phyloP scores from a whole-genome alignment of 768 basidiomycete genomes.

The Termitomyces sp. region DNA sequence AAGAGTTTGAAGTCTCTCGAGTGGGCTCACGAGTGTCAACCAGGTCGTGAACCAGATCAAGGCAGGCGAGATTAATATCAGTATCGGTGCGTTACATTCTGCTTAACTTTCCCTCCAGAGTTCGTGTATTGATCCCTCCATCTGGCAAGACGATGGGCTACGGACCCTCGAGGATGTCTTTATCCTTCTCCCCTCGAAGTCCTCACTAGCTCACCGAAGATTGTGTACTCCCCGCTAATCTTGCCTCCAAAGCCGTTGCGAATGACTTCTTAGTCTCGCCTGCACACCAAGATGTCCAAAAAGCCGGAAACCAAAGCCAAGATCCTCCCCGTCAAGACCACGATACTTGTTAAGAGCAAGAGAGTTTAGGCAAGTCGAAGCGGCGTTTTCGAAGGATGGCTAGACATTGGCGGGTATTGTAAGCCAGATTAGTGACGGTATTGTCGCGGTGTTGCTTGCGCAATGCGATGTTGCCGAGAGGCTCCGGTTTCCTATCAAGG shows the following conservation, averaged over 20 bases:
- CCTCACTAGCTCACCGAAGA: slow-evolving; percentile 65
- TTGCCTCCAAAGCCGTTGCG: slow-evolving; percentile 94
- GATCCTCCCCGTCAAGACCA: slow-evolving; percentile 75
- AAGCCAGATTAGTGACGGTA: slow-evolving; percentile 89
- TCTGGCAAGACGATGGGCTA: slow-evolving; percentile 80
- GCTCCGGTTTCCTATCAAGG: slow-evolving; percentile 80
- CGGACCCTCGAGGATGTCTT: slow-evolving; percentile 40
- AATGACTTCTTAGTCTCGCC: slow-evolving; percentile 69
- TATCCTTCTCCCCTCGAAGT: slow-evolving; percentile 61
- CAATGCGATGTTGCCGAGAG: slow-evolving; percentile 75
- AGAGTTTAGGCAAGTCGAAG: slow-evolving; percentile 76
- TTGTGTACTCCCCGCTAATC: slow-evolving; percentile 85
- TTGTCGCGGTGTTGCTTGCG: slow-evolving; percentile 82
- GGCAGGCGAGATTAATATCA: slow-evolving; percentile 80
- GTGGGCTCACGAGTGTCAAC: slow-evolving; percentile 76
- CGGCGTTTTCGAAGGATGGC: slow-evolving; percentile 74
- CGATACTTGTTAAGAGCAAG: slow-evolving; percentile 48
- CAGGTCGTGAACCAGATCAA: slow-evolving; percentile 78
- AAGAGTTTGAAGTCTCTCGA: too few relatives aligned
- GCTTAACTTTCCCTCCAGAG: not conserved
- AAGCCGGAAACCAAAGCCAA: slow-evolving; percentile 77
- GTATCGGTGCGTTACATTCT: slow-evolving; percentile 56
- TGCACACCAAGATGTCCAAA: slow-evolving; percentile 72
- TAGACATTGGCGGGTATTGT: slow-evolving; percentile 81
- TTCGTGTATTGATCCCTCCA: not conserved